Percentiles rank a stretch among this genome's conserved stretches.
Evolutionary conservation across 108 stramenopile genomes (phyloP).

Genomic region (Nannochloropsis salina): DNA sequence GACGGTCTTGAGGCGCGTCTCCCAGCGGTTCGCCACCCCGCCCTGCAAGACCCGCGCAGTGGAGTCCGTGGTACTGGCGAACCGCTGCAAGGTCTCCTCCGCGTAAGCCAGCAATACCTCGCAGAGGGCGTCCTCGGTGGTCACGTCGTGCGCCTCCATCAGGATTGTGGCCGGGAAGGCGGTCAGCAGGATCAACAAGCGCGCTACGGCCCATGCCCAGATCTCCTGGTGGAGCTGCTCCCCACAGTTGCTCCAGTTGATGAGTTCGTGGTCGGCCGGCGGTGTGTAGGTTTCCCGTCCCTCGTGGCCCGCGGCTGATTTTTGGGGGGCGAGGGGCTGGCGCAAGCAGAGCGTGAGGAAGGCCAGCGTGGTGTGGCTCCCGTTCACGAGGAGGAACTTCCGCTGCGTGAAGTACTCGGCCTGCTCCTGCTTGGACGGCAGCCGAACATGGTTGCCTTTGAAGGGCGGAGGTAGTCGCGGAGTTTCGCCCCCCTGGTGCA

Average conservation of each 20-base stretch:
- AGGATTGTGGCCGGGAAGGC: slow-evolving; percentile 1
- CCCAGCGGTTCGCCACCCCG: slow-evolving; percentile 51
- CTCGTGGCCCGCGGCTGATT: not conserved
- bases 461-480: not conserved
- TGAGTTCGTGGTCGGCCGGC: not conserved
- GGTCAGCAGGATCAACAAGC: slow-evolving; percentile 29
- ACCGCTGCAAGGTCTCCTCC: slow-evolving; percentile 34
- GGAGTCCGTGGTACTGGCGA: slow-evolving; percentile 37
- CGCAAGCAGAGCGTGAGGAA: slow-evolving; percentile 41
- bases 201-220: slow-evolving; percentile 47
- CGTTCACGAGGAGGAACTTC: slow-evolving; percentile 38
- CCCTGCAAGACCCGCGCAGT: slow-evolving; percentile 43
- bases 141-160: slow-evolving; percentile 41
- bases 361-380: slow-evolving; percentile 46
- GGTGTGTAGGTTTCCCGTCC: not conserved
- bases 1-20: slow-evolving; percentile 45
- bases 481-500: not conserved
- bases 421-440: slow-evolving; percentile 34
- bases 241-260: slow-evolving; percentile 3
- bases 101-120: slow-evolving; percentile 40
- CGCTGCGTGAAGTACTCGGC: slow-evolving; percentile 46
- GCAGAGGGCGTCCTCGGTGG: slow-evolving; percentile 41
- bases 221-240: slow-evolving; percentile 26
- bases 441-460: not conserved
- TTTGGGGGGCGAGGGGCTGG: not conserved